These are phyloP conservation scores for Clitopilus passeckerianus DNA, from an alignment of 768 basidiomycete species.

Conservation along the genomic window DNA sequence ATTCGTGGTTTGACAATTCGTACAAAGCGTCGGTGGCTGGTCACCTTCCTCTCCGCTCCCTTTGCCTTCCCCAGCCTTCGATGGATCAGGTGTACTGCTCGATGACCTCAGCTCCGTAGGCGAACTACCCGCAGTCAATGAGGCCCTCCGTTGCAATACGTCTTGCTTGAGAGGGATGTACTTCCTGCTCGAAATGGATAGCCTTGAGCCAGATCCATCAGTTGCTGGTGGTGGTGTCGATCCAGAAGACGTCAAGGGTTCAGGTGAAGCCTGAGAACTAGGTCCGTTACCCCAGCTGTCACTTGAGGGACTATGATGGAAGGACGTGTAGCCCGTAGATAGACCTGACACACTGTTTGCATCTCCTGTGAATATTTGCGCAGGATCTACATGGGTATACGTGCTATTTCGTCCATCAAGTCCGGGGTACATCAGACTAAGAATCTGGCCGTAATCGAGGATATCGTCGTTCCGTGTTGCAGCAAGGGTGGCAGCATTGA, in stretches of 20 bases:
- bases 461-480: conserved; percentile 45
- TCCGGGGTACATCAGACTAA: conserved; percentile 60
- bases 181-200: conserved; percentile 42
- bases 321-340: conserved; percentile 42
- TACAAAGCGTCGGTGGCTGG: conserved; percentile 76
- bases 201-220: conserved; percentile 35
- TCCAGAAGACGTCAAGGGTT: conserved; percentile 65
- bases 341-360: background rate
- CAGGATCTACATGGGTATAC: conserved; percentile 86
- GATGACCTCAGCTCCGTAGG: conserved; percentile 44
- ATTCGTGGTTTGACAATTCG: conserved; percentile 94
- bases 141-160: conserved; percentile 49
- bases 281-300: conserved; percentile 77
- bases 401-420: conserved; percentile 42
- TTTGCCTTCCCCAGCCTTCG: conserved; percentile 25
- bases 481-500: conserved; percentile 48
- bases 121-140: conserved; percentile 24
- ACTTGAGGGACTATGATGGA: conserved; percentile 76
- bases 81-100: conserved; percentile 64
- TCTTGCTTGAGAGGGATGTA: conserved; percentile 63
- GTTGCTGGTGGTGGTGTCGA: conserved; percentile 64
- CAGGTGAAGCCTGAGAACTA: conserved; percentile 72
- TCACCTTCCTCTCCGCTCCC: conserved; percentile 62
- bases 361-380: conserved; percentile 58
- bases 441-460: conserved; percentile 61